Evolutionary conservation across 2,329 filamentous ascomycete genomes (phyloP).

Genomic region (Verticillium longisporum): DNA sequence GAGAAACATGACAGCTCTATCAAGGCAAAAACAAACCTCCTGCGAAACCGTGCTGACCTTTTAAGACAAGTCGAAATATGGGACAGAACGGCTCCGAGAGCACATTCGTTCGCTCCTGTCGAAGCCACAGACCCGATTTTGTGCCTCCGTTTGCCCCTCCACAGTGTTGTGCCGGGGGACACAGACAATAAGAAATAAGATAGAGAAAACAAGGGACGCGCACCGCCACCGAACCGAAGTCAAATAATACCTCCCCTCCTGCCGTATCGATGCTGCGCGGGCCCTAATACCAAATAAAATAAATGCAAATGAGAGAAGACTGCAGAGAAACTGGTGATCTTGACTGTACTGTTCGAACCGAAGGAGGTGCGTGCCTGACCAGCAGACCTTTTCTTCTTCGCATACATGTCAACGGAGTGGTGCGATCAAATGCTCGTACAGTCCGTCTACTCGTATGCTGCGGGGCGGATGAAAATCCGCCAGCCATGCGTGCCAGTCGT

Average conservation of each 20-base stretch:
- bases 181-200: background rate
- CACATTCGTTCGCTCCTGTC: background rate
- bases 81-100: background rate
- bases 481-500: background rate
- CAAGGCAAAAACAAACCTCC: background rate
- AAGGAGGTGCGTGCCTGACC: slow-evolving; percentile 7
- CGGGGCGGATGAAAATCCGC: too few relatives aligned
- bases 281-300: slow-evolving; percentile 1
- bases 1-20: background rate
- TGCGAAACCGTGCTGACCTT: background rate
- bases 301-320: background rate
- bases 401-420: slow-evolving; percentile 2
- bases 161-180: background rate
- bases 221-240: background rate
- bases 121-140: background rate
- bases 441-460: too few relatives aligned
- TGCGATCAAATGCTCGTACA: background rate
- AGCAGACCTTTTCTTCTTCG: slow-evolving; percentile 7
- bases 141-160: background rate
- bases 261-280: slow-evolving; percentile 1
- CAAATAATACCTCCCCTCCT: slow-evolving; percentile 1
- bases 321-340: background rate
- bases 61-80: background rate
- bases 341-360: background rate
- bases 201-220: background rate